A percentile compares a stretch with the other conserved stretches of the same genome.
Conservation (phyloP, 2,329 filamentous ascomycete species). For the Grosmannia clavigera region DNA sequence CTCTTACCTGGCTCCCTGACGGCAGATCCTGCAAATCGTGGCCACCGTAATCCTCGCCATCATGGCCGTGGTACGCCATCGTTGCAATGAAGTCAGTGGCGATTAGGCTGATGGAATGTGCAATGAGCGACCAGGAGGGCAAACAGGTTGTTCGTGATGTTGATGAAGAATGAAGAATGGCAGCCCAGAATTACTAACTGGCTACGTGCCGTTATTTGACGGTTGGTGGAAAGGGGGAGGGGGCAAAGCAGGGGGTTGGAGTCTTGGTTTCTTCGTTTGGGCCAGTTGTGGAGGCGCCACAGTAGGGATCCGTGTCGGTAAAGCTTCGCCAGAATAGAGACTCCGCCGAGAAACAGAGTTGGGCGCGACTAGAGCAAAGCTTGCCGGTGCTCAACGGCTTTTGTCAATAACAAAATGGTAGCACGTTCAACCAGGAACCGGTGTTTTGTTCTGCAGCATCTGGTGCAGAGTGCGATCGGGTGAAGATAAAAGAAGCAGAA, state of each 20-base stretch:
- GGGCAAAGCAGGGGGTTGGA: not conserved
- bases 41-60: slow-evolving; percentile 38
- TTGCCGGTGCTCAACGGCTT: not conserved
- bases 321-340: not conserved
- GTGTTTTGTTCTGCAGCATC: not conserved
- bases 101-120: not conserved
- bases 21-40: slow-evolving; percentile 58
- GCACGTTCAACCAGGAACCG: not conserved
- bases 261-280: not conserved
- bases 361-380: not conserved
- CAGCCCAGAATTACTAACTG: not conserved
- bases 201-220: not conserved
- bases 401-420: not conserved
- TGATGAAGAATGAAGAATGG: slow-evolving; percentile 4
- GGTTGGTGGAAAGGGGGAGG: not conserved
- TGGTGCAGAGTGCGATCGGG: not conserved
- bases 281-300: not conserved
- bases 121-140: not conserved
- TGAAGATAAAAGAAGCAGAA: slow-evolving; percentile 8
- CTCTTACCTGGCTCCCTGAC: slow-evolving; percentile 44
- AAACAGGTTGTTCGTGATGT: not conserved
- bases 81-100: not conserved
- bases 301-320: not conserved
- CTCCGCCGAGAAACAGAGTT: not conserved
- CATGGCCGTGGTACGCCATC: slow-evolving; percentile 15